Evolutionary conservation across 208 protist species (phyloP).

Genomic region (Kentomonas sorsogonicus): DNA sequence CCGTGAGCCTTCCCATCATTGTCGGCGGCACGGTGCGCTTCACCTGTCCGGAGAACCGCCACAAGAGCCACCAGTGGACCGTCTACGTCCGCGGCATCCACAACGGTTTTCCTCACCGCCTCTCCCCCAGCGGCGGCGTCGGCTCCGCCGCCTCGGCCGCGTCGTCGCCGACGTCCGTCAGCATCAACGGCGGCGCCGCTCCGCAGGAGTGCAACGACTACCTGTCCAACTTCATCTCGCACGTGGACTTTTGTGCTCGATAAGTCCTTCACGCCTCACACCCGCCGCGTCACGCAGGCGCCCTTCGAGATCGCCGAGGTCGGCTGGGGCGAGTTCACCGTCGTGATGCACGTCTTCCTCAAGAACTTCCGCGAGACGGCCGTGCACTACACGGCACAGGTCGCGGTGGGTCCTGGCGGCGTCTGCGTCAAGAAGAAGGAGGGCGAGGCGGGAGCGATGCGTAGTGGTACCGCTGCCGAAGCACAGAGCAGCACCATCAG

Average conservation of each 20-base stretch:
- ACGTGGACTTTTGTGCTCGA: slow-evolving; percentile 78
- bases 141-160: background rate
- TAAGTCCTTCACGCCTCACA: slow-evolving; percentile 58
- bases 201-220: slow-evolving; percentile 31
- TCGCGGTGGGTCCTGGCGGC: background rate
- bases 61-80: slow-evolving; percentile 79
- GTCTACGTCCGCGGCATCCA: slow-evolving; percentile 86
- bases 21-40: slow-evolving; percentile 69
- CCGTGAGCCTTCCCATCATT: slow-evolving; percentile 51
- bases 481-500: too few relatives aligned
- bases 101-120: slow-evolving; percentile 24
- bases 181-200: background rate
- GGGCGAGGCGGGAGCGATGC: too few relatives aligned
- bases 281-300: slow-evolving; percentile 46
- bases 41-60: slow-evolving; percentile 51
- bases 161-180: slow-evolving; percentile 16
- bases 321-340: slow-evolving; percentile 87
- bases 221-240: slow-evolving; percentile 67
- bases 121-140: background rate
- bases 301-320: slow-evolving; percentile 83
- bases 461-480: too few relatives aligned
- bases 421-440: too few relatives aligned
- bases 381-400: background rate
- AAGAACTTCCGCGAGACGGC: slow-evolving; percentile 8
- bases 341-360: slow-evolving; percentile 71